Conservation (phyloP, 169 alveolate genomes). For the Plasmodium inui region DNA sequence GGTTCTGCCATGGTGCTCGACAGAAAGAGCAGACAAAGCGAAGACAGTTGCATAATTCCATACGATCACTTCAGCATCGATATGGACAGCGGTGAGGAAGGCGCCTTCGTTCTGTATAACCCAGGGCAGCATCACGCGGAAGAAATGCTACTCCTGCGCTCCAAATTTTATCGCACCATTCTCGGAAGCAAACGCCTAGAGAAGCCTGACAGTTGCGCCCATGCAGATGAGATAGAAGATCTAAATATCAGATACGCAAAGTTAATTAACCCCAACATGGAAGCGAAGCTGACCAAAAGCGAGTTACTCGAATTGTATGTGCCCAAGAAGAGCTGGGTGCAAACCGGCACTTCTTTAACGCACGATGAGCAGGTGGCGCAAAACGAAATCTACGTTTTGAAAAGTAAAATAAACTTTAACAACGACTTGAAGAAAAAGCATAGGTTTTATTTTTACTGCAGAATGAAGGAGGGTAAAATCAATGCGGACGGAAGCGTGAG, state of each 20-base stretch:
- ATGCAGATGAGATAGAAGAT: not conserved
- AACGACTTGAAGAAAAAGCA: constrained; percentile 68
- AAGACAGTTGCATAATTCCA: not conserved
- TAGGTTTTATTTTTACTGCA: constrained; percentile 68
- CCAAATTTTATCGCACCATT: constrained; percentile 19
- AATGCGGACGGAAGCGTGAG: constrained; percentile 6
- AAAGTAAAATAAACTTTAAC: constrained; percentile 51
- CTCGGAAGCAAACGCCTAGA: not conserved
- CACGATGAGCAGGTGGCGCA: not conserved
- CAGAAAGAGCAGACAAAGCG: not conserved
- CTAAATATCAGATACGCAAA: constrained; percentile 25
- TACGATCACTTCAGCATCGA: not conserved
- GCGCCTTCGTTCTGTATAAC: not conserved
- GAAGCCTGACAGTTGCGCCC: not conserved
- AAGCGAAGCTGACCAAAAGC: not conserved
- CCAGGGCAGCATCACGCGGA: not conserved
- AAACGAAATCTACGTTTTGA: constrained; percentile 38
- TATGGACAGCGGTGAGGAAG: not conserved
- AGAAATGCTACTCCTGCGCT: not conserved
- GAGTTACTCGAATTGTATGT: constrained; percentile 57
- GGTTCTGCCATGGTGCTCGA: not conserved
- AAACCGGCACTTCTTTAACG: not conserved
- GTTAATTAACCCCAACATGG: constrained; percentile 9
- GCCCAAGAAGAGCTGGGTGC: constrained; percentile 65
- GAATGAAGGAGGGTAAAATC: constrained; percentile 32